Evolutionary conservation across 768 basidiomycete species (phyloP), one percentile per base, ranked within the genome.

Genomic region (Erythrobasidium yunnanense): DNA sequence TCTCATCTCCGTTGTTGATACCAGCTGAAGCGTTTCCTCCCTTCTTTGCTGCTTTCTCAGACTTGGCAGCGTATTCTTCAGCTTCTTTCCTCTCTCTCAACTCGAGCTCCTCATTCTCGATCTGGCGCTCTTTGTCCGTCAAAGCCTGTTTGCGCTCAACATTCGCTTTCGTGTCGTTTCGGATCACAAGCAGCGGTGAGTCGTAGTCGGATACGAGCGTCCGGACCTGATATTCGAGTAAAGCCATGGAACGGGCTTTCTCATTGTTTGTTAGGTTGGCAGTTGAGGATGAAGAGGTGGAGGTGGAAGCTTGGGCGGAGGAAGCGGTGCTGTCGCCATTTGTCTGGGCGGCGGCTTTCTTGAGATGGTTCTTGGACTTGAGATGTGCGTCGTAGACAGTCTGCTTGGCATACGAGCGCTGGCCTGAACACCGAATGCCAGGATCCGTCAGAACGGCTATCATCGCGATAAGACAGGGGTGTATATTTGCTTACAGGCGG

Each of bases 371-470:
- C 79, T 92, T 96, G 22, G 91, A 93, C 1, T 85, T 90, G 55
- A 97, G 77, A 75, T 97, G 95, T 1, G 91, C 91, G 68, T 95
- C 88, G 75, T 91, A 99, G 7, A 99, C 95, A 0, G 95, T 96
- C 76, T 96, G 89, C 76, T 96, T 99, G 13, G 92, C 83, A 76
- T 97, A 97, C 65, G 83, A 79, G 75, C 92, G 95, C 77, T 96
- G 90, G 75, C 92, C 92, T 96, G 72, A 25, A 30, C 35, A 23
- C 8, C 20, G 27, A 22, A 32, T 47, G 35, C 63, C n/a, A n/a
- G n/a, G n/a, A n/a, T n/a, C n/a, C n/a, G n/a, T n/a, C n/a, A n/a
- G n/a, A n/a, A n/a, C n/a, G n/a, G n/a, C n/a, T n/a, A n/a, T n/a
- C n/a, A n/a, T 33, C 51, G 25, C 4, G 45, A 25, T 50, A 67